Evolutionary conservation across 2,329 filamentous ascomycete species (phyloP), one percentile per base, ranked within the genome.

Genomic region (Claviceps digitariae): DNA sequence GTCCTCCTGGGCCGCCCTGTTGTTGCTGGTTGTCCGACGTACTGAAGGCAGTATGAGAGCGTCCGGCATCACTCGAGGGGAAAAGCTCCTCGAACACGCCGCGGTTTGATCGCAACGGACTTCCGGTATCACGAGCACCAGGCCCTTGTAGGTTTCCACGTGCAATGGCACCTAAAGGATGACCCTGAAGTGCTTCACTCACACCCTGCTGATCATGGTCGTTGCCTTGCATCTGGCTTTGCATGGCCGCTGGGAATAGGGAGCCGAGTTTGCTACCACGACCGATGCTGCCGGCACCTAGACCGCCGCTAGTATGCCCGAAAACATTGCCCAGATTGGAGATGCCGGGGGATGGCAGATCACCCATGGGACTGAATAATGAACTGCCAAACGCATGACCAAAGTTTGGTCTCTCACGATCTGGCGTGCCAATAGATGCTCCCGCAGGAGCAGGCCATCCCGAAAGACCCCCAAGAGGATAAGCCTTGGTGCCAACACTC

Each of bases 221-320:
- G 31, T 83, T 77, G 3, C 72, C 71, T 55, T 90, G 86, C 85
- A 94, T 90, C 66, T 94, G 88, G 38, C 90, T 87, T 69, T 96
- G 90, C 86, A 95, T 90, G 4, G 86, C 84, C 1, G 83, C 73
- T 9, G 91, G 90, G 63, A 98, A 96, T 25, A 98, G 73, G 1
- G 89, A 90, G 2, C 87, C 86, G 41, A 96, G 75, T 68, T 90
- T 94, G 72, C 87, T 93, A 5, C 81, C 78, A 40, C 89, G 83
- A 34, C 87, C 82, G 47, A 87, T 79, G 51, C 84, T 84, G 50
- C 84, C 83, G 7, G 82, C 71, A 53, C 74, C 76, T 54, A 74
- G 74, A 41, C 75, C 77, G 23, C 75, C 72, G 40, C 78, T 73
- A 6, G 74, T 68, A n/a, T 81, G 75, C 5, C 84, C 84, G 64